Percentiles rank a stretch among this genome's conserved stretches.
These are phyloP conservation scores for Lactifluus echinatus DNA, from an alignment of 768 basidiomycete genomes.

Conservation along the genomic window DNA sequence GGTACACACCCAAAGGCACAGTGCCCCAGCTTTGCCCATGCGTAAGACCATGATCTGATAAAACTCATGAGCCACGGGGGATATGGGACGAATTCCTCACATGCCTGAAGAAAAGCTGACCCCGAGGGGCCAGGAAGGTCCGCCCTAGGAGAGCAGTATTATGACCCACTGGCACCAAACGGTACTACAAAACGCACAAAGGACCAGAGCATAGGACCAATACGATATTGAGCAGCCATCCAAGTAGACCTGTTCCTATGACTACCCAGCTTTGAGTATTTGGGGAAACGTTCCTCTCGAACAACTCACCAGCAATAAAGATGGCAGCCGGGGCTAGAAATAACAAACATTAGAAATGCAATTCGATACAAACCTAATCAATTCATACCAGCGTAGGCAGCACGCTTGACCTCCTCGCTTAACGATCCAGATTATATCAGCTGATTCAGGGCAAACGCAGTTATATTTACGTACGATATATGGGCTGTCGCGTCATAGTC, in stretches of 20 bases:
- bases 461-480: conserved; percentile 49
- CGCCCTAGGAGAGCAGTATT: conserved; percentile 32
- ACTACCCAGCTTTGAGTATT: conserved; percentile 60
- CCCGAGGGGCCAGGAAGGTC: conserved; percentile 62
- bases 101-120: conserved; percentile 61
- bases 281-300: conserved; percentile 23
- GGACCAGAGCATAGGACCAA: conserved; percentile 78
- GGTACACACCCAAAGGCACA: conserved; percentile 62
- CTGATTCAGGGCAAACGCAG: not conserved
- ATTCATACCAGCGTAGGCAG: conserved; percentile 58
- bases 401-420: conserved; percentile 73
- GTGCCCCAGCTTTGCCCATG: conserved; percentile 67
- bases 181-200: conserved; percentile 36
- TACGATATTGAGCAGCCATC: conserved; percentile 84
- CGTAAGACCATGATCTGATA: conserved; percentile 61
- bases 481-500: conserved; percentile 79
- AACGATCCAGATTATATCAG: not conserved
- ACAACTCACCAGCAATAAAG: conserved; percentile 5
- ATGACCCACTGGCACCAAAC: not conserved
- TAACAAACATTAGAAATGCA: not conserved
- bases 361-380: no score
- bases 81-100: not conserved
- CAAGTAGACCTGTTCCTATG: conserved; percentile 65
- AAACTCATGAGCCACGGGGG: not conserved
- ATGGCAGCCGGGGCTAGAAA: conserved; percentile 16